phyloP scores from a whole-genome alignment of 2,329 filamentous ascomycete species.

The Diaporthe sp. region DNA sequence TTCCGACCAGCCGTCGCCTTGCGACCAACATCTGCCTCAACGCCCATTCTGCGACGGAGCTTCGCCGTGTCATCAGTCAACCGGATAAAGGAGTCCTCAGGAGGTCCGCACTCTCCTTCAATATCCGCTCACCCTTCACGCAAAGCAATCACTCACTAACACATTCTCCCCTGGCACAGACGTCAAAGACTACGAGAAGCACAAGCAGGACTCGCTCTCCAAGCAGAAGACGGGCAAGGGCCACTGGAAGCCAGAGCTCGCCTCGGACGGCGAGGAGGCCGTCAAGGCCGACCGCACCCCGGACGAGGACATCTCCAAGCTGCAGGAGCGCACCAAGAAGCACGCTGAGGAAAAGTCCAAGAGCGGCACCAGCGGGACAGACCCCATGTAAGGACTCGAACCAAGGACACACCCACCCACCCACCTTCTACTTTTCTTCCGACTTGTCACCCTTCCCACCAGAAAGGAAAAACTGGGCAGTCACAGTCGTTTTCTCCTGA shows the following conservation, averaged over 20 bases:
- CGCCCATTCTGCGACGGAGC: slow-evolving; percentile 27
- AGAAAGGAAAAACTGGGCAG: neutral
- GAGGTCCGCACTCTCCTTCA: slow-evolving; percentile 17
- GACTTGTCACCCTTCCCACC: slow-evolving; percentile 1
- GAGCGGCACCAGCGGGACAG: slow-evolving; percentile 61
- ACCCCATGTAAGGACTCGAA: slow-evolving; percentile 43
- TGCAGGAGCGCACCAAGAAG: slow-evolving; percentile 72
- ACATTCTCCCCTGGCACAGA: slow-evolving; percentile 33
- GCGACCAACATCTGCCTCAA: slow-evolving; percentile 23
- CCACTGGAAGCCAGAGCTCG: slow-evolving; percentile 83
- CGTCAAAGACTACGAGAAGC: slow-evolving; percentile 62
- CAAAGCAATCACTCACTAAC: neutral
- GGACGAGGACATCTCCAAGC: slow-evolving; percentile 58
- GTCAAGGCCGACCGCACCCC: slow-evolving; percentile 73
- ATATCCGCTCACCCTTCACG: neutral
- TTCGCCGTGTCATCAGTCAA: slow-evolving; percentile 34
- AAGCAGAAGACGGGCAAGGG: slow-evolving; percentile 79
- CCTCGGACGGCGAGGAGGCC: slow-evolving; percentile 83
- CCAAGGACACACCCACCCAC: neutral
- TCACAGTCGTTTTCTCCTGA: neutral
- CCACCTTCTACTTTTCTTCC: no score
- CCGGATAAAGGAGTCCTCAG: slow-evolving; percentile 39
- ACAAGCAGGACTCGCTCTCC: slow-evolving; percentile 70
- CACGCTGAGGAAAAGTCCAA: slow-evolving; percentile 62
- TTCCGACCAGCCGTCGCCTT: slow-evolving; percentile 32